Evolutionary conservation across 2,329 filamentous ascomycete genomes (phyloP).

Genomic region (Lachnellula hyalina): DNA sequence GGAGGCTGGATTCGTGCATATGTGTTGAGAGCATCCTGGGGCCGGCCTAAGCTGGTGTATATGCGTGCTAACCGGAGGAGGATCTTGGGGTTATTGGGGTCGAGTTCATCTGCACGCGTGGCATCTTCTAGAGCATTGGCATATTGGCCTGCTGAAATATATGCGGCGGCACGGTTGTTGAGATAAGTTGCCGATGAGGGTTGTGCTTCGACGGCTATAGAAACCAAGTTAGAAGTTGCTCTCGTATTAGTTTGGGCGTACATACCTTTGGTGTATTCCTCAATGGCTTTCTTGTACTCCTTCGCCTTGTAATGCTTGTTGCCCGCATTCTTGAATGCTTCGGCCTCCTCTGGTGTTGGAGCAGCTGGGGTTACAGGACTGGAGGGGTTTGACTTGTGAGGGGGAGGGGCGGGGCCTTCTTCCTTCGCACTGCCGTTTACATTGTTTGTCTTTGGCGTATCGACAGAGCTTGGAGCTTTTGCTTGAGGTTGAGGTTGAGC

Average conservation of each 20-base stretch:
- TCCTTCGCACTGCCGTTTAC: slow-evolving; percentile 30
- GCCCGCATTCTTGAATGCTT: slow-evolving; percentile 84
- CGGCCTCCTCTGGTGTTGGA: slow-evolving; percentile 62
- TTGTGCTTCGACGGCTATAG: slow-evolving; percentile 78
- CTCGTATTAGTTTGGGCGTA: not conserved
- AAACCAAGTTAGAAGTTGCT: slow-evolving; percentile 9
- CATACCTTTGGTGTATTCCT: slow-evolving; percentile 90
- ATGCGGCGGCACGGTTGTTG: slow-evolving; percentile 90
- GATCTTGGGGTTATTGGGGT: slow-evolving; percentile 83
- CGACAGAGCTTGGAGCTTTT: slow-evolving; percentile 38
- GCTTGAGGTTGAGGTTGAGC: slow-evolving; percentile 9
- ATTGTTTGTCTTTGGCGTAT: slow-evolving; percentile 40
- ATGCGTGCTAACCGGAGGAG: slow-evolving; percentile 83
- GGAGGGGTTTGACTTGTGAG: slow-evolving; percentile 60
- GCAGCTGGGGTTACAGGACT: slow-evolving; percentile 47
- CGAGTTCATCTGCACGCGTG: slow-evolving; percentile 72
- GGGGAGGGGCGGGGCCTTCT: slow-evolving; percentile 61
- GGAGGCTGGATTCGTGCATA: slow-evolving; percentile 75
- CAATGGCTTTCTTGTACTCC: slow-evolving; percentile 81
- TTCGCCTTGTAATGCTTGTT: slow-evolving; percentile 97
- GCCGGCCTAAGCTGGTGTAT: slow-evolving; percentile 79
- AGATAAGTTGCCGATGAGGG: slow-evolving; percentile 84
- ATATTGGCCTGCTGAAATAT: slow-evolving; percentile 81
- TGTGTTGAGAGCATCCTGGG: slow-evolving; percentile 78
- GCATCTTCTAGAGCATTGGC: slow-evolving; percentile 81